Evolutionary conservation across 768 basidiomycete genomes (phyloP).

Genomic region (Dacryopinax spathularia): DNA sequence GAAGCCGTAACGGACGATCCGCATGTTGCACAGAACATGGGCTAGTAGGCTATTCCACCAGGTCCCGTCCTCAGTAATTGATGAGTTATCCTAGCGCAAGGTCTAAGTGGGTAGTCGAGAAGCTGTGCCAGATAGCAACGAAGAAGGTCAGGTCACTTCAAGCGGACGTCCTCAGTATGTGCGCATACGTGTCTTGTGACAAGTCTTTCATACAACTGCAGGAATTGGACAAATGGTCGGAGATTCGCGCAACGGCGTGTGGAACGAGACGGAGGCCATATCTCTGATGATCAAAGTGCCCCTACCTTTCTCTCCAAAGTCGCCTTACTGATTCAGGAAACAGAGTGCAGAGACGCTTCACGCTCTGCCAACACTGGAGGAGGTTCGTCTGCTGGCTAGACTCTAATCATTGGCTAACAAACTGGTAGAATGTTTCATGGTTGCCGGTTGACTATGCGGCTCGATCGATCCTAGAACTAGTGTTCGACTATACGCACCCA

Average conservation of each 20-base stretch:
- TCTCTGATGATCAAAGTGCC: conserved; percentile 34
- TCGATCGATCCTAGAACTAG: conserved; percentile 34
- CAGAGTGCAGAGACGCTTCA: conserved; percentile 18
- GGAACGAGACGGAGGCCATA: conserved; percentile 39
- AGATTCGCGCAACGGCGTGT: conserved; percentile 34
- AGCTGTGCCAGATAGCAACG: conserved; percentile 33
- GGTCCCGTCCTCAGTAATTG: conserved; percentile 11
- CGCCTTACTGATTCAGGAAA: background rate
- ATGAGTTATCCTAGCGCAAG: conserved; percentile 16
- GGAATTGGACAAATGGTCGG: conserved; percentile 44
- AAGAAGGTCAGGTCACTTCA: conserved; percentile 18
- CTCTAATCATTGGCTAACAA: background rate
- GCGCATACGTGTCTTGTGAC: no score
- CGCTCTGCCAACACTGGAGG: conserved; percentile 22
- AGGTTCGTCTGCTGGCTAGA: conserved; percentile 26
- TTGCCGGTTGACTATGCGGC: conserved; percentile 42
- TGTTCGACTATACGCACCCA: conserved; percentile 13
- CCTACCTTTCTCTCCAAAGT: conserved; percentile 15
- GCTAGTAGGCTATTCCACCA: background rate
- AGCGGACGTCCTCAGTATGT: conserved; percentile 26
- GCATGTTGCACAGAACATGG: conserved; percentile 9
- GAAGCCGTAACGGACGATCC: conserved; percentile 5
- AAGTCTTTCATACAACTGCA: background rate
- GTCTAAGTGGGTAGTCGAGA: conserved; percentile 43
- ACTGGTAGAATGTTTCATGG: conserved; percentile 31